These are phyloP conservation scores for Pythium folliculosum DNA, from an alignment of 352 stramenopile species.

Conservation along the genomic window DNA sequence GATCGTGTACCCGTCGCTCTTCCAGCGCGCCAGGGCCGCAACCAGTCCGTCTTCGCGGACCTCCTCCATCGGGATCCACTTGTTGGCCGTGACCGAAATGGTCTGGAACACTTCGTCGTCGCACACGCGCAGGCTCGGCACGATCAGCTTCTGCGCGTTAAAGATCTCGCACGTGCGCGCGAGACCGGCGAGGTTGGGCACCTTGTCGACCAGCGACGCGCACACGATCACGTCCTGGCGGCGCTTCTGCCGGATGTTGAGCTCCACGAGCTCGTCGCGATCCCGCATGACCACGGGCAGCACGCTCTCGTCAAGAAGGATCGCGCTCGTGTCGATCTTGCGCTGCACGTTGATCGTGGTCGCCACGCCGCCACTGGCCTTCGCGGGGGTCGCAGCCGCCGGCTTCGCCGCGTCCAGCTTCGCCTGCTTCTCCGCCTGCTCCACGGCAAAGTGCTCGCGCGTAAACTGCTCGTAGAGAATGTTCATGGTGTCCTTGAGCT, in stretches of 20 bases:
- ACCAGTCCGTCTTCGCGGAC: conserved; percentile 55
- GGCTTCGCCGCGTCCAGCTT: neutral
- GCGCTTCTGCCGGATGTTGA: conserved; percentile 51
- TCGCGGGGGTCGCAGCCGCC: neutral
- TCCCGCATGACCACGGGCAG: conserved; percentile 53
- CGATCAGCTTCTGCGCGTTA: conserved; percentile 85
- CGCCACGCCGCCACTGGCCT: neutral
- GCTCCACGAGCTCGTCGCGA: conserved; percentile 29
- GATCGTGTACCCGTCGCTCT: conserved; percentile 89
- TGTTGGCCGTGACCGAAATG: conserved; percentile 92
- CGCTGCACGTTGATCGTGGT: conserved; percentile 56
- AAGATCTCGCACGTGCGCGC: conserved; percentile 96
- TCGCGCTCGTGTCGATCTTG: conserved; percentile 73
- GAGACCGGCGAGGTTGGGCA: conserved; percentile 94
- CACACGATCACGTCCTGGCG: conserved; percentile 79
- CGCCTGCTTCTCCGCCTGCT: conserved; percentile 11
- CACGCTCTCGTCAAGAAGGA: conserved; percentile 63
- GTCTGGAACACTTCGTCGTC: conserved; percentile 91
- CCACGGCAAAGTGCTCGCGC: conserved; percentile 54
- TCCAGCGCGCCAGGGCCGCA: conserved; percentile 56
- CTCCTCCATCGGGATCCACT: conserved; percentile 95
- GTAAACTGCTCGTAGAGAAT: conserved; percentile 77
- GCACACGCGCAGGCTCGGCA: conserved; percentile 84
- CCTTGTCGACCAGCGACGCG: conserved; percentile 92
- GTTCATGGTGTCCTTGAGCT: conserved; percentile 70